Percentiles rank a stretch among this genome's conserved stretches.
Conservation (phyloP, 768 basidiomycete species). For the Suillus hirtellus region DNA sequence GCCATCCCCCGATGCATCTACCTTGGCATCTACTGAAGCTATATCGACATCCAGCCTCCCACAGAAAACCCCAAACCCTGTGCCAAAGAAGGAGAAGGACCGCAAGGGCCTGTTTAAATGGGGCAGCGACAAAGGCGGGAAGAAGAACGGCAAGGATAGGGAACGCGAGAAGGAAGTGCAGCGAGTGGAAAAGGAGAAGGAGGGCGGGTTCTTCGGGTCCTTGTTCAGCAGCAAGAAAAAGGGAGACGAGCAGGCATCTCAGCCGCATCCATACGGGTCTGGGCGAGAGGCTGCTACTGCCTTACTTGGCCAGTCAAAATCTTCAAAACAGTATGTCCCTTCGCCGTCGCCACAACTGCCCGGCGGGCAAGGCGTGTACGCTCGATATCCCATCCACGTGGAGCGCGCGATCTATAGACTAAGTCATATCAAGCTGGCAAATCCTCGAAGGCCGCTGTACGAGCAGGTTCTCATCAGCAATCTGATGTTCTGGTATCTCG, state of each 20-base stretch:
- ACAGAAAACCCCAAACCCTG: slow-evolving; percentile 28
- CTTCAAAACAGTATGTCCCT: slow-evolving; percentile 63
- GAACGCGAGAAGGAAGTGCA: slow-evolving; percentile 50
- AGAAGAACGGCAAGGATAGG: slow-evolving; percentile 51
- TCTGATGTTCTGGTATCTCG: slow-evolving; percentile 99
- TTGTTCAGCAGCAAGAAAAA: slow-evolving; percentile 89
- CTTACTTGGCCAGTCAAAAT: slow-evolving; percentile 80
- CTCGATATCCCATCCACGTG: slow-evolving; percentile 97
- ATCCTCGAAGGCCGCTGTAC: slow-evolving; percentile 92
- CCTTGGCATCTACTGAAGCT: slow-evolving; percentile 29
- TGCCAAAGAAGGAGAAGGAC: slow-evolving; percentile 66
- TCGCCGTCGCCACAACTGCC: slow-evolving; percentile 55
- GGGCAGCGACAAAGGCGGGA: slow-evolving; percentile 61
- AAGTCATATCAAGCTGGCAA: slow-evolving; percentile 98
- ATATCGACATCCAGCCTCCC: slow-evolving; percentile 28
- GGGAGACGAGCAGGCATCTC: slow-evolving; percentile 63
- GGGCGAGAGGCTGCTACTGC: slow-evolving; percentile 88
- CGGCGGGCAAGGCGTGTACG: slow-evolving; percentile 44
- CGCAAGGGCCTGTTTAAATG: slow-evolving; percentile 73
- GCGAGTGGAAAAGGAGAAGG: slow-evolving; percentile 54
- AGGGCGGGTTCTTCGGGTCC: slow-evolving; percentile 88
- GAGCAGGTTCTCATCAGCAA: slow-evolving; percentile 95
- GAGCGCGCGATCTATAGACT: slow-evolving; percentile 97
- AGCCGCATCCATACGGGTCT: slow-evolving; percentile 39
- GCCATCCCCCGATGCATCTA: slow-evolving; percentile 54